Evolutionary conservation across 176 grass and related monocot species (phyloP).

Genomic region (Phoenix dactylifera): DNA sequence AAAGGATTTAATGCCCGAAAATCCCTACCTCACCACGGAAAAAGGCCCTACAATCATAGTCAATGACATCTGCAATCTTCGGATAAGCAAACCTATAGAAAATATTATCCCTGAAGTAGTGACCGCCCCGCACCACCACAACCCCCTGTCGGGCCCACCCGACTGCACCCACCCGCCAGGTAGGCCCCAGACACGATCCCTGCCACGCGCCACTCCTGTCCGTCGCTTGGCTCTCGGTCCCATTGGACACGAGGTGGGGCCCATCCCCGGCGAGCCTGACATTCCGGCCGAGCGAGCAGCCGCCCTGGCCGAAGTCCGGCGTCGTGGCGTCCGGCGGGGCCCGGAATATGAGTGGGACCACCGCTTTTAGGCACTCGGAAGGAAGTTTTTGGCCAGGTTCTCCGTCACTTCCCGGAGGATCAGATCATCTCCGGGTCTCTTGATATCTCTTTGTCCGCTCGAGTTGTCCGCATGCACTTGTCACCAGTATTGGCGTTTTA

Average conservation of each 20-base stretch:
- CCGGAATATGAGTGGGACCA: background rate
- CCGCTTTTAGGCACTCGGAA: background rate
- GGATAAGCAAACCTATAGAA: background rate
- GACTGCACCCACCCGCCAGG: conserved; percentile 15
- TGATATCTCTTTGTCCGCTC: conserved; percentile 24
- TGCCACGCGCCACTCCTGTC: conserved; percentile 20
- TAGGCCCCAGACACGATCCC: conserved; percentile 20
- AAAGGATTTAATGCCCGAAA: too few species aligned
- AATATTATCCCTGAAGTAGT: conserved; percentile 4
- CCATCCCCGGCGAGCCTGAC: conserved; percentile 11
- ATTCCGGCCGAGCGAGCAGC: conserved; percentile 1
- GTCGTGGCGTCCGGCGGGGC: conserved; percentile 15
- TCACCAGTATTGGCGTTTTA: too few species aligned
- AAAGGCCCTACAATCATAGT: background rate
- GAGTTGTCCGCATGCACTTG: too few species aligned
- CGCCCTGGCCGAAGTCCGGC: conserved; percentile 18
- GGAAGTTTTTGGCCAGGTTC: conserved; percentile 15
- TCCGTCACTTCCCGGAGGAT: conserved; percentile 9
- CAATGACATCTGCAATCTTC: background rate
- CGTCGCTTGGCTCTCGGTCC: conserved; percentile 10
- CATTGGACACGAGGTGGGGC: background rate
- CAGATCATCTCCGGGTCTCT: conserved; percentile 12
- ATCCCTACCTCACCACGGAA: background rate
- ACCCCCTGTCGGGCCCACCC: background rate
- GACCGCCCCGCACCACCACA: conserved; percentile 3